Conservation (phyloP, 345 rosid species). For the Eucalyptus grandis region DNA sequence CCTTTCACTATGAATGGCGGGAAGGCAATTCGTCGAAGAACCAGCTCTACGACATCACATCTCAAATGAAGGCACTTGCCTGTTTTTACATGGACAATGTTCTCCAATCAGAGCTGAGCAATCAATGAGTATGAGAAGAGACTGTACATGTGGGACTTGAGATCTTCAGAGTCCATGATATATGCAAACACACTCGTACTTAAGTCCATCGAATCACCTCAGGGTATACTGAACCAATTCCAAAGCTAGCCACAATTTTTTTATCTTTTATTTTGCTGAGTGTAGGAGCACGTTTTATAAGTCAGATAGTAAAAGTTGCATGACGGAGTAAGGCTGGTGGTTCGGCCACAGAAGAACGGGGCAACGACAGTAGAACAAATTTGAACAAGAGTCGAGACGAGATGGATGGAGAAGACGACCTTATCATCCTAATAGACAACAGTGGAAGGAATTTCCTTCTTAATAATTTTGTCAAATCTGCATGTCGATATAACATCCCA, state of each 20-base stretch:
- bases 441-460: constrained; percentile 67
- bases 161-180: not conserved
- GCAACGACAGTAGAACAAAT: not conserved
- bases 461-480: constrained; percentile 93
- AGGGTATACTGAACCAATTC: not conserved
- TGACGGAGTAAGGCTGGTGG: not conserved
- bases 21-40: no score
- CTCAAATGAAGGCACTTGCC: no score
- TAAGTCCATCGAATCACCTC: no score
- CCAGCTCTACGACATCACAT: no score
- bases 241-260: not conserved
- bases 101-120: no score
- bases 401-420: constrained; percentile 12
- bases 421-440: constrained; percentile 80
- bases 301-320: not conserved
- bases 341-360: not conserved
- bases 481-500: not conserved
- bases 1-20: no score
- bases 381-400: not conserved
- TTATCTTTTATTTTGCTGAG: not conserved
- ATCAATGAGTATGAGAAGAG: no score
- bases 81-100: no score
- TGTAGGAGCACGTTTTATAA: not conserved
- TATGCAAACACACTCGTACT: no score
- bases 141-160: no score